Base-by-base conservation (phyloP, 2,329 filamentous ascomycete species). In the Monosporascus sp. region DNA sequence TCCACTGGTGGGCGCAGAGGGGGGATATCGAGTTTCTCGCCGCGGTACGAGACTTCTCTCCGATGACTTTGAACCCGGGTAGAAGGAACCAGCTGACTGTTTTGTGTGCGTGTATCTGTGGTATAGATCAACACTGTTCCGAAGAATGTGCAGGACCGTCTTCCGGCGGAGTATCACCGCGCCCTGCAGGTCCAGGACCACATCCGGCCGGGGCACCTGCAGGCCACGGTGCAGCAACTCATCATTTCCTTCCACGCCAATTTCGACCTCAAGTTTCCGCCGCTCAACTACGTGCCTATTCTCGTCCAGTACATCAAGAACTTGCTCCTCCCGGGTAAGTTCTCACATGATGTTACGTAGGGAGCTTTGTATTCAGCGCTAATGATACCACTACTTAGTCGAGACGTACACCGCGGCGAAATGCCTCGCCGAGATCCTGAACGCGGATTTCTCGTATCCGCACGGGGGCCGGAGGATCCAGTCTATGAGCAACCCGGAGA, bases 1-100 rank as follows among this genome's bases (percentile, higher is more conserved):
- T 97, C 14, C 79, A 79, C 51, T 74, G 76, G 45, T 96, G 89
- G 85, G 83, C 82, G 17, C 81, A 79, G 48, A 75, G 75, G 53
- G 85, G 86, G 47, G 81, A 87, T 52, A 77, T 97, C 26, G 80
- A 87, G 0, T 97, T 87, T 68, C 80, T 87, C 46, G 77, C 83
- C 60, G 87, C 87, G 20, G 84, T 85, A 69, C 68, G 79, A 69
- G n/a, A 27, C 8, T 34, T 11, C 26, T 17, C 2, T 49, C 38
- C 46, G 22, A 44, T 14, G 19, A 19, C 27, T 26, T 24, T 24
- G 26, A 27, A 31, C 31, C 31, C 14, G 14, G 17, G 48, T 26
- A 16, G 19, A 36, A 31, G 8, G 3, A 40, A 6, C 9, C 7
- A 34, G 37, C 52, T 54, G 24, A 51, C 31, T 20, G 22, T 45